Evolutionary conservation across 2,329 filamentous ascomycete genomes (phyloP), one percentile per base, ranked within the genome.

Genomic region (Blumeriella jaapii): DNA sequence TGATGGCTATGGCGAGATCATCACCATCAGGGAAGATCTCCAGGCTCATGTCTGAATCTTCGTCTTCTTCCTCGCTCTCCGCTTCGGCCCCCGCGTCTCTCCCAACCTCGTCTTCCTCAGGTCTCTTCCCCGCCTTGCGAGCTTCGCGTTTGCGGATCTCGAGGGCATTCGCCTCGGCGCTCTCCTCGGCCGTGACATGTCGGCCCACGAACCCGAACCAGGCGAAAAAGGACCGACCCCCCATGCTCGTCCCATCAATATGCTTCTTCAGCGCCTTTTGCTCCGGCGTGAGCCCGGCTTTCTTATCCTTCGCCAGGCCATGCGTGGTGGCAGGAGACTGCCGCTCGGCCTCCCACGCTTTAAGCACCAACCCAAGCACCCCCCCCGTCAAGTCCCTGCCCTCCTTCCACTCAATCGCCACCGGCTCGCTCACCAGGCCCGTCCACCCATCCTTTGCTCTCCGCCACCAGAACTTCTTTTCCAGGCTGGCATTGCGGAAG

Each of bases 401-500:
- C 52, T 74, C 71, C 72, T 86, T 91, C 86, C 85, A 93, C 55
- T 76, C 68, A 60, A 96, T 89, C 49, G 77, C 69, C 47, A 95
- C 83, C 5, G 89, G 89, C 64, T 93, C 85, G 15, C 79, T 87
- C 38, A 95, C 84, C 20, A 93, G 69, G 22, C 83, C 83, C 22
- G 71, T 66, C 74, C 74, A 86, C 52, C 72, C 69, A 54, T 78
- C 71, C 55, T 68, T 71, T 41, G 71, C 66, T 57, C 71, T 70
- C 47, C 87, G 77, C 68, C 79, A 85, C 72, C 79, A 89, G 62
- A 96, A 94, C 56, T 82, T 83, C 77, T 96, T 96, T 63, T 89
- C 82, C 31, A 96, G 62, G 35, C 77, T 71, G 36, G 63, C 68
- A 62, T 94, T 70, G 55, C 78, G 70, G 52, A 96, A 94, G 64